Percentiles rank a stretch among this genome's conserved stretches.
phyloP scores from a whole-genome alignment of 192 early-diverging fungal genomes.

The Backusella macrospora region DNA sequence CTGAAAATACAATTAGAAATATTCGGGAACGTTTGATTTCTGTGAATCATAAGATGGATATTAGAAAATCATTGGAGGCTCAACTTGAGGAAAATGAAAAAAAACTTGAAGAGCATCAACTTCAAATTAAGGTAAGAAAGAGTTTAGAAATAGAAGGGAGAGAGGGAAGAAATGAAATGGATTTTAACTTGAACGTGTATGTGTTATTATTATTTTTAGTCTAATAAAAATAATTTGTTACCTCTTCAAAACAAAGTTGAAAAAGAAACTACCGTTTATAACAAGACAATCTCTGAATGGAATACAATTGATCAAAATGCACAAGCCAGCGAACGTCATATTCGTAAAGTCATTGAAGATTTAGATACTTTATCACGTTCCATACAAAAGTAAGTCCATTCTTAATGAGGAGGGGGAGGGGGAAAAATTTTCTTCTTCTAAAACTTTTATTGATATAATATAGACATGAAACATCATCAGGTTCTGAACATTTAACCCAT shows the following conservation, averaged over 20 bases:
- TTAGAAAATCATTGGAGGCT: not conserved
- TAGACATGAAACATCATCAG: not conserved
- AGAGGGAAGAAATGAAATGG: too few relatives aligned
- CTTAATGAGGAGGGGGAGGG: too few relatives aligned
- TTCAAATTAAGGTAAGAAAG: not conserved
- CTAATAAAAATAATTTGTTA: not conserved
- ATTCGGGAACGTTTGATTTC: constrained; percentile 7
- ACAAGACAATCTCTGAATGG: not conserved
- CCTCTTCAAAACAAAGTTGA: not conserved
- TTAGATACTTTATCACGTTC: not conserved
- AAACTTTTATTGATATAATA: not conserved
- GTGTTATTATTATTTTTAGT: not conserved
- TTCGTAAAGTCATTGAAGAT: not conserved
- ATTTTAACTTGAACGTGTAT: not conserved
- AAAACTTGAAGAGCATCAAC: not conserved
- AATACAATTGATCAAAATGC: not conserved
- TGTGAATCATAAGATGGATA: not conserved
- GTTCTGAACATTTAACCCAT: not conserved
- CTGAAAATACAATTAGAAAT: constrained; percentile 41
- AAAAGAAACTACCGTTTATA: not conserved
- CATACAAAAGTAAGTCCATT: not conserved
- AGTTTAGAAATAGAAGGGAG: too few relatives aligned
- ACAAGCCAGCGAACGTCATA: not conserved
- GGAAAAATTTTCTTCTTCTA: not conserved
- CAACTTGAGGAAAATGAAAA: not conserved